Evolutionary conservation across 805 yeast species (phyloP).

Genomic region (Diddensiella transvaalensis): DNA sequence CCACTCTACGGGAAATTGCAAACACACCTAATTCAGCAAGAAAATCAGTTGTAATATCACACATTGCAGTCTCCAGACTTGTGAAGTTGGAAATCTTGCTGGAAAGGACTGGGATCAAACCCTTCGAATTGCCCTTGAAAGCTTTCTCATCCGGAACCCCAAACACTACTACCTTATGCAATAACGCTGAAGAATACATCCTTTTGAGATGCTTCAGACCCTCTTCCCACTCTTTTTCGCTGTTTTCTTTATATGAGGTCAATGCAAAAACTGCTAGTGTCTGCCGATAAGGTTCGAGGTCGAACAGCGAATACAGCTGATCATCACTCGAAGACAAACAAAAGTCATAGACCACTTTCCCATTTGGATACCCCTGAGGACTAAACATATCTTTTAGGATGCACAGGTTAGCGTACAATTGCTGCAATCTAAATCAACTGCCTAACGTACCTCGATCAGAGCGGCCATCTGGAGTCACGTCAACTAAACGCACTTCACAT

Average conservation of each 20-base stretch:
- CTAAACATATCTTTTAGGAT: slow-evolving; percentile 53
- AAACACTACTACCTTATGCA: slow-evolving; percentile 40
- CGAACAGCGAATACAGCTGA: slow-evolving; percentile 65
- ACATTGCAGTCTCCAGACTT: slow-evolving; percentile 58
- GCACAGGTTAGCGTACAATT: slow-evolving; percentile 3
- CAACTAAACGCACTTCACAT: slow-evolving; percentile 67
- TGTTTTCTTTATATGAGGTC: slow-evolving; percentile 28
- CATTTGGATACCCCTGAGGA: slow-evolving; percentile 82
- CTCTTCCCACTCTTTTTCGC: slow-evolving; percentile 23
- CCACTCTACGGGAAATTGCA: slow-evolving; percentile 73
- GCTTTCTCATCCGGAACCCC: slow-evolving; percentile 28
- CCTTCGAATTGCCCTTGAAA: slow-evolving; percentile 10
- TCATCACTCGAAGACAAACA: slow-evolving; percentile 44
- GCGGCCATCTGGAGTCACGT: slow-evolving; percentile 63
- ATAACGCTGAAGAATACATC: slow-evolving; percentile 44
- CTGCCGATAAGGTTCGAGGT: slow-evolving; percentile 86
- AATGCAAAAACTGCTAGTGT: slow-evolving; percentile 52
- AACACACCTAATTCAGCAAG: slow-evolving; percentile 56
- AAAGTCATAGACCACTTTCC: slow-evolving; percentile 62
- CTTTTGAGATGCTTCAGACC: slow-evolving; percentile 42
- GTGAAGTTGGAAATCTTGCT: slow-evolving; percentile 34
- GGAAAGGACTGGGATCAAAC: slow-evolving; percentile 22
- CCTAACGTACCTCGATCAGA: slow-evolving; percentile 31
- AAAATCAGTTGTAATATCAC: slow-evolving; percentile 67
- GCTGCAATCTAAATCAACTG: slow-evolving; percentile 10